phyloP scores from a whole-genome alignment of 2,329 filamentous ascomycete genomes.

The Penicillium sp. region DNA sequence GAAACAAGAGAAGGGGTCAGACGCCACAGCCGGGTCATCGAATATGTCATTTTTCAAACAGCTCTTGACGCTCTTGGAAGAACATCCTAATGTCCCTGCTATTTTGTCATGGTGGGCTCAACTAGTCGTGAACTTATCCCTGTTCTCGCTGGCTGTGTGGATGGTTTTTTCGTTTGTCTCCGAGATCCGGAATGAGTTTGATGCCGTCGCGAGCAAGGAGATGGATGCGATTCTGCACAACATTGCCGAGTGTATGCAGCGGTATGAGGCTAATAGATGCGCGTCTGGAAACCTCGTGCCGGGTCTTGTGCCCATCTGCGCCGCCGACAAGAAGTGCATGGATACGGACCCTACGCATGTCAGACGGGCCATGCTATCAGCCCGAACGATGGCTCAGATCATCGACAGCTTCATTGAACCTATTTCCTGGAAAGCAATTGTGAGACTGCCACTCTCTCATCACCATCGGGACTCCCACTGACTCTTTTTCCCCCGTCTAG shows the following conservation, averaged over 20 bases:
- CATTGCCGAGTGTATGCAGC: constrained; percentile 70
- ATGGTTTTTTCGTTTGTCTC: constrained; percentile 69
- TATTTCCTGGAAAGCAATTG: constrained; percentile 82
- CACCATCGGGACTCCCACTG: constrained; percentile 12
- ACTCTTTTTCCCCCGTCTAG: constrained; percentile 24
- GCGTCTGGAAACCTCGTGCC: constrained; percentile 67
- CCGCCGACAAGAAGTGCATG: constrained; percentile 86
- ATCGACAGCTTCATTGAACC: constrained; percentile 92
- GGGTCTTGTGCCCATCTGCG: constrained; percentile 71
- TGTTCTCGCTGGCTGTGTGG: constrained; percentile 57
- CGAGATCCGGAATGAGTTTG: constrained; percentile 74
- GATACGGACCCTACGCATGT: constrained; percentile 75
- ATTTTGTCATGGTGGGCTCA: constrained; percentile 69
- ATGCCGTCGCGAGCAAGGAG: constrained; percentile 68
- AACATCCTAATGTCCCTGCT: constrained; percentile 65
- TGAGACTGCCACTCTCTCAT: constrained; percentile 37
- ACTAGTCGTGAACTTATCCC: constrained; percentile 54
- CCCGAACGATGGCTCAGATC: constrained; percentile 86
- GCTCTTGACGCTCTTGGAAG: constrained; percentile 64
- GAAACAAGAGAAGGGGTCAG: constrained; percentile 21
- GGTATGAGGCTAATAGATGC: constrained; percentile 78
- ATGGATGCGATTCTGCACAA: constrained; percentile 70
- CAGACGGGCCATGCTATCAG: constrained; percentile 77
- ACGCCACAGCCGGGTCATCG: constrained; percentile 29
- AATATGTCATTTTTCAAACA: constrained; percentile 46